A percentile compares a stretch with the other conserved stretches of the same genome.
phyloP scores from a whole-genome alignment of 768 basidiomycete species.

The Suillus subalutaceus region DNA sequence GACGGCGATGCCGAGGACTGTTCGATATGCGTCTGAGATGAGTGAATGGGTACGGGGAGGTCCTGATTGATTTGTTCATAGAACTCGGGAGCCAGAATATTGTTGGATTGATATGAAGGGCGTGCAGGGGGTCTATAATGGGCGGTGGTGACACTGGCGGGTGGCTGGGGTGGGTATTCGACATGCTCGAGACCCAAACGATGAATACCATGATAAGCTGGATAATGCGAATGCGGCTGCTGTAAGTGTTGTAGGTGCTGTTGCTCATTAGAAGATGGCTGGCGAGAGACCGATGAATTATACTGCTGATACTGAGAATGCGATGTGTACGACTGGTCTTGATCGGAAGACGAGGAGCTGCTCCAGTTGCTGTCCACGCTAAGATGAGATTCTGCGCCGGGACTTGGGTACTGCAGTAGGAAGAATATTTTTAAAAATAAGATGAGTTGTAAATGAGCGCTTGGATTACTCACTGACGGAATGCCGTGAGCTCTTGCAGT shows the following conservation, averaged over 20 bases:
- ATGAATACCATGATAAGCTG: slow-evolving; percentile 26
- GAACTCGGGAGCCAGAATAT: slow-evolving; percentile 19
- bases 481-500: slow-evolving; percentile 14
- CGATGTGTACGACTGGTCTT: slow-evolving; percentile 12
- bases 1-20: slow-evolving; percentile 18
- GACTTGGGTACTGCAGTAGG: slow-evolving; percentile 26
- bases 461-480: slow-evolving; percentile 17
- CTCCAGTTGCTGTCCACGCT: slow-evolving; percentile 33
- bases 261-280: slow-evolving; percentile 2
- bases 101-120: slow-evolving; percentile 12
- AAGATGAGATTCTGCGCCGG: slow-evolving; percentile 22
- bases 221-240: slow-evolving; percentile 19
- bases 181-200: slow-evolving; percentile 27
- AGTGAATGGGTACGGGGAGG: slow-evolving; percentile 12
- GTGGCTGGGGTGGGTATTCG: slow-evolving; percentile 19
- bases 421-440: slow-evolving; percentile 6
- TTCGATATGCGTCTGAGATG: slow-evolving; percentile 16
- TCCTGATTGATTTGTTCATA: slow-evolving; percentile 10
- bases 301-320: slow-evolving; percentile 16
- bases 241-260: slow-evolving; percentile 10
- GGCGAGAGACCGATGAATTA: slow-evolving; percentile 11
- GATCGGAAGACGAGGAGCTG: slow-evolving; percentile 24
- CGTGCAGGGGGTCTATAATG: slow-evolving; percentile 23
- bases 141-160: slow-evolving; percentile 9
- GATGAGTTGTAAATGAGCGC: neutral